Evolutionary conservation across 108 stramenopile species (phyloP).

Genomic region (Cyclotella choctawhatcheeana): DNA sequence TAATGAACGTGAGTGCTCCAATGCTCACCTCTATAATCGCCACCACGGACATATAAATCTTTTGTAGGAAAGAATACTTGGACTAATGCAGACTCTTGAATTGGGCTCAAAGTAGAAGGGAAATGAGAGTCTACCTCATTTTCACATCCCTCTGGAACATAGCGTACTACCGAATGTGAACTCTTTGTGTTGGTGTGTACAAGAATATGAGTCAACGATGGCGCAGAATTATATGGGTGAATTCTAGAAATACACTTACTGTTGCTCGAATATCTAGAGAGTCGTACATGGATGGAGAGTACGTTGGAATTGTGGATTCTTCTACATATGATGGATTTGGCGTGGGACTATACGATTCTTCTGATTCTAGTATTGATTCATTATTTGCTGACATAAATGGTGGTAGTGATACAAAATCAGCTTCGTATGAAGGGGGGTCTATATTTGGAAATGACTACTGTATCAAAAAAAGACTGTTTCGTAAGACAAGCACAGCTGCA

Average conservation of each 20-base stretch:
- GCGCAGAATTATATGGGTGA: not conserved
- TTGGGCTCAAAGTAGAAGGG: not conserved
- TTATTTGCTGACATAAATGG: too few relatives aligned
- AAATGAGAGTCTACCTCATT: conserved; percentile 4
- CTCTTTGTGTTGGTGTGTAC: too few relatives aligned
- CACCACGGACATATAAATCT: conserved; percentile 19
- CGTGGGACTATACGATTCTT: too few relatives aligned
- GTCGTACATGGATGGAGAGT: not conserved
- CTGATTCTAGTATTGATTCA: too few relatives aligned
- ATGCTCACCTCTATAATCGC: conserved; percentile 6
- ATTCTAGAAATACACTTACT: not conserved
- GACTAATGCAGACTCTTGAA: not conserved
- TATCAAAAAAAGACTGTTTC: too few relatives aligned
- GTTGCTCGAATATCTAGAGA: not conserved
- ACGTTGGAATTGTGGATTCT: not conserved
- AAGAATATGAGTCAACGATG: too few relatives aligned
- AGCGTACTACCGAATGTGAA: not conserved
- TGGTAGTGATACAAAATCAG: too few relatives aligned
- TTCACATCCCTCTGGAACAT: conserved; percentile 5
- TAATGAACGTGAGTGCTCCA: too few relatives aligned
- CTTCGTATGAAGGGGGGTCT: too few relatives aligned
- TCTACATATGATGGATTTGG: too few relatives aligned
- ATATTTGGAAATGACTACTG: too few relatives aligned
- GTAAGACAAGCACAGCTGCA: too few relatives aligned
- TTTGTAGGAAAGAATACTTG: conserved; percentile 1